phyloP scores from a whole-genome alignment of 108 stramenopile genomes.

The Cyclotella choctawhatcheeana region DNA sequence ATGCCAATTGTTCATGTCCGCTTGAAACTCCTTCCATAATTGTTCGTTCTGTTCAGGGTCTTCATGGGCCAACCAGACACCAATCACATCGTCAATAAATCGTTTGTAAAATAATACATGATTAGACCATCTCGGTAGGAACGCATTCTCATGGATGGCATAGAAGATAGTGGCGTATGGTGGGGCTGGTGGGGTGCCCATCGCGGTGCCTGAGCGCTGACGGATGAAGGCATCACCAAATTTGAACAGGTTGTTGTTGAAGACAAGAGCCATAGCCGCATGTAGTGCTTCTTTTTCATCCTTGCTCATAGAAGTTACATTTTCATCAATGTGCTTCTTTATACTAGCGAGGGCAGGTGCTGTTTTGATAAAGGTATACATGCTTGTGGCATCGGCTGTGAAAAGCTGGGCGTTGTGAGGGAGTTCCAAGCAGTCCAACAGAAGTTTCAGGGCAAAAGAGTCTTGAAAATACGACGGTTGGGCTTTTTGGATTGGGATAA shows the following conservation, averaged over 20 bases:
- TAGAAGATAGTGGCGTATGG: constrained; percentile 24
- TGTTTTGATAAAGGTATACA: neutral
- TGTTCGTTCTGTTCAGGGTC: neutral
- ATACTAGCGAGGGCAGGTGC: neutral
- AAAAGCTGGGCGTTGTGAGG: neutral
- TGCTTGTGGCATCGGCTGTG: neutral
- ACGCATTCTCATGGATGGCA: neutral
- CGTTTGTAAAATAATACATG: constrained; percentile 12
- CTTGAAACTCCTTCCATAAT: neutral
- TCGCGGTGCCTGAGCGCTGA: constrained; percentile 11
- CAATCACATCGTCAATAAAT: constrained; percentile 21
- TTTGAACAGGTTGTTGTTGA: constrained; percentile 16
- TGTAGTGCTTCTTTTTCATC: neutral
- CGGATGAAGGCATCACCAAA: constrained; percentile 27
- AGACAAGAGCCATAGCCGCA: neutral
- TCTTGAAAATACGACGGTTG: constrained; percentile 16
- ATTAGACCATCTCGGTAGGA: neutral
- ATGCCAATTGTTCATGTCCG: neutral
- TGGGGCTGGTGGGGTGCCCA: constrained; percentile 19
- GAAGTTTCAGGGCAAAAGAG: constrained; percentile 3
- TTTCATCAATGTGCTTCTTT: neutral
- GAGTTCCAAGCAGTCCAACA: neutral
- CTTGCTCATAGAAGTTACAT: neutral
- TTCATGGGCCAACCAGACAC: constrained; percentile 6
- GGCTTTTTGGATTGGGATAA: neutral